Evolutionary conservation across 2,329 filamentous ascomycete species (phyloP), one percentile per base, ranked within the genome.

Genomic region (Laburnicola sp.): DNA sequence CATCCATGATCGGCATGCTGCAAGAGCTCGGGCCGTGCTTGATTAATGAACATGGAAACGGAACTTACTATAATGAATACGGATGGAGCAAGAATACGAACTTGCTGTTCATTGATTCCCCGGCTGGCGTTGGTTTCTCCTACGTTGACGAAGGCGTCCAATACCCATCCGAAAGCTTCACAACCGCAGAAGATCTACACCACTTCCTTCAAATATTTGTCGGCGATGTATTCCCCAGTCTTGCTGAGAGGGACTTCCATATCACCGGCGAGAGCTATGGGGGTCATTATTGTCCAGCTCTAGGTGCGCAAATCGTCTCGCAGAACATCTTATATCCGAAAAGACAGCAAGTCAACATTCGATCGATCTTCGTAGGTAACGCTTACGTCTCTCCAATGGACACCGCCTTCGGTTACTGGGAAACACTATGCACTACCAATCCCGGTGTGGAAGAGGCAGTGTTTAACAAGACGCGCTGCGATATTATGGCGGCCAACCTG

Each of bases 261-360:
- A 74, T 81, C 26, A 75, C 78, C 0, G 79, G 78, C 0, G 78
- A 81, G 53, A 77, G 74, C 49, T 80, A 78, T 64, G 78, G 68
- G n/a, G 78, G 78, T 5, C 75, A 79, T 57, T 80, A 80, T 52
- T 73, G 80, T 16, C 78, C 78, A 2, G 68, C 72, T 26, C 67
- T 76, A 4, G 76, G 70, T 4, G 70, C 73, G 11, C 68, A 79
- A 43, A 78, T 80, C 23, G 60, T 80, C 5, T 62, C 66, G 1
- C 75, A 78, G 48, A 80, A 80, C 49, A 52, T 67, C 7, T 56
- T 74, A 0, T 71, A 76, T 46, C 74, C 74, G 2, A 69, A 70
- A 7, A 66, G 72, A 30, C 68, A 74, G 2, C 70, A 77, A 46
- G 65, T 80, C 6, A 74, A 72, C 6, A 64, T 80, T 1, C 61